Conservation (phyloP, 495 filamentous ascomycete genomes). For the Durotheca rogersii region DNA sequence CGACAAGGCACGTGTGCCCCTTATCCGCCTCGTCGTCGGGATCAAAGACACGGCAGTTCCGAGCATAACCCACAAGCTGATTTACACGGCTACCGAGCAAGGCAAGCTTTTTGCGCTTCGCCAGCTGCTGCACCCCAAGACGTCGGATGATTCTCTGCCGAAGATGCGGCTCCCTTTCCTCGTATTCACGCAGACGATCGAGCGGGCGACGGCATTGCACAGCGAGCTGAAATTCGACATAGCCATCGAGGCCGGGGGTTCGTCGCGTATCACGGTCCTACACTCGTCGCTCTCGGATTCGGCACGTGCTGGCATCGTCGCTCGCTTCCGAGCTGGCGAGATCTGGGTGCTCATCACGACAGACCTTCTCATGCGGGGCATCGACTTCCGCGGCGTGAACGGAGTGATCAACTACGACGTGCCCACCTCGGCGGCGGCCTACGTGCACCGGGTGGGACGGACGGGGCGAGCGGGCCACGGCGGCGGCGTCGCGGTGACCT, state of each 20-base stretch:
- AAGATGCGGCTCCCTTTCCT: slow-evolving; percentile 83
- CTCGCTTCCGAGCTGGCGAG: slow-evolving; percentile 85
- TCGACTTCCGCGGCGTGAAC: slow-evolving; percentile 91
- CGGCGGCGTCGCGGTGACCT: slow-evolving; percentile 88
- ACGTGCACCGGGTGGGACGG: slow-evolving; percentile 90
- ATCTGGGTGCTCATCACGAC: slow-evolving; percentile 97
- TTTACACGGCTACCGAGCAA: slow-evolving; percentile 87
- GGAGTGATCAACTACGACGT: slow-evolving; percentile 97
- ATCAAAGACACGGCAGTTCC: slow-evolving; percentile 93
- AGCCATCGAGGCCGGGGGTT: slow-evolving; percentile 80
- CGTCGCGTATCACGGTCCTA: slow-evolving; percentile 81
- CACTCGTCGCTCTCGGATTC: slow-evolving; percentile 82
- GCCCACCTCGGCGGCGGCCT: slow-evolving; percentile 80
- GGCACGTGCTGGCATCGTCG: slow-evolving; percentile 76
- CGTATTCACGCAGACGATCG: slow-evolving; percentile 92
- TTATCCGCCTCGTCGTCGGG: slow-evolving; percentile 86
- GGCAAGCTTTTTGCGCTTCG: slow-evolving; percentile 91
- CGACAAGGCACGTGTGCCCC: slow-evolving; percentile 43
- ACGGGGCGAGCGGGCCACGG: slow-evolving; percentile 86
- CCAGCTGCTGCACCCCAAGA: slow-evolving; percentile 82
- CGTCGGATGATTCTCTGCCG: slow-evolving; percentile 54
- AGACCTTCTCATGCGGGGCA: slow-evolving; percentile 82
- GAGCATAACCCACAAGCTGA: slow-evolving; percentile 82
- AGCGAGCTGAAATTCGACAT: slow-evolving; percentile 94
- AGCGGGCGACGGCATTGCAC: slow-evolving; percentile 81